Conservation (phyloP, 257 asterid species). For the Solanum dulcamara region DNA sequence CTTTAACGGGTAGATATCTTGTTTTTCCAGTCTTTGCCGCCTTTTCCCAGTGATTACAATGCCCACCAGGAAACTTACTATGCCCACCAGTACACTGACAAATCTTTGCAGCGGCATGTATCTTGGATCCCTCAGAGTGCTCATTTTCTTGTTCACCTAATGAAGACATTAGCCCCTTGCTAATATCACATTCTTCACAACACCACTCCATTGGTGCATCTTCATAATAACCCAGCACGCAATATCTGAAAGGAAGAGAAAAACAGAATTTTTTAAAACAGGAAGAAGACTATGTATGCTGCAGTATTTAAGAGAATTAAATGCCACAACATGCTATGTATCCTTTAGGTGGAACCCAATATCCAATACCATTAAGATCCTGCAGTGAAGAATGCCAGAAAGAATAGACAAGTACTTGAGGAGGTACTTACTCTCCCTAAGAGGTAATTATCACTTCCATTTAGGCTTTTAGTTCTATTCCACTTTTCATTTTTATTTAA, state of each 20-base stretch:
- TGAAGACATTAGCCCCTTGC: not conserved
- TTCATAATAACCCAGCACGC: constrained; percentile 16
- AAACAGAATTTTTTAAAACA: not conserved
- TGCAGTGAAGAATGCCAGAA: not conserved
- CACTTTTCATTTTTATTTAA: too few species aligned
- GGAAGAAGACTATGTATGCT: not conserved
- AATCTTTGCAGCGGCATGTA: not conserved
- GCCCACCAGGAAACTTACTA: not conserved
- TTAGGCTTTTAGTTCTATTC: too few species aligned
- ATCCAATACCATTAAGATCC: not conserved
- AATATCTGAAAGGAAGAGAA: constrained; percentile 30
- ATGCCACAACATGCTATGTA: too few species aligned
- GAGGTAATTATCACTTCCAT: too few species aligned
- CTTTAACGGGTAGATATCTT: not conserved
- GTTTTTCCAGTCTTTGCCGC: not conserved
- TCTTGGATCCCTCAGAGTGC: not conserved
- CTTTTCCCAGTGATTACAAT: not conserved
- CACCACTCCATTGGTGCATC: constrained; percentile 20
- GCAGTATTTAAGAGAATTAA: not conserved
- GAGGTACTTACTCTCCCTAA: too few species aligned
- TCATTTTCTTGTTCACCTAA: constrained; percentile 4
- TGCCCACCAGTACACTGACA: not conserved
- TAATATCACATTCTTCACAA: constrained; percentile 33
- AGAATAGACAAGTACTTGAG: too few species aligned
- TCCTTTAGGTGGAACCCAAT: not conserved